phyloP scores from a whole-genome alignment of 257 asterid species.

The Buddleja alternifolia region DNA sequence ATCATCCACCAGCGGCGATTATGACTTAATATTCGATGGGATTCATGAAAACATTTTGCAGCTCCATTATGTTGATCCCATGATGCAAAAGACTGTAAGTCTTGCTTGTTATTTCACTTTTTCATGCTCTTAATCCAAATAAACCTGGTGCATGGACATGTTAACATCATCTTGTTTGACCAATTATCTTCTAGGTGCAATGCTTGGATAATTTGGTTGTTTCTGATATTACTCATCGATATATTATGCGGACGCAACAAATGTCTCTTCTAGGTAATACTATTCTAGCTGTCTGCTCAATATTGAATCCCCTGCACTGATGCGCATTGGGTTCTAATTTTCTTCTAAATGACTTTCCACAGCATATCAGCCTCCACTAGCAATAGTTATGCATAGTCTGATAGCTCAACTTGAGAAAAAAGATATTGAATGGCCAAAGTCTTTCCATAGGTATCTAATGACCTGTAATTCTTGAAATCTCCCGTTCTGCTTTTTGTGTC shows the following conservation, averaged over 20 bases:
- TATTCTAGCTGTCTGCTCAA: constrained; percentile 27
- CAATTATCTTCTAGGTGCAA: constrained; percentile 59
- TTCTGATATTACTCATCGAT: constrained; percentile 71
- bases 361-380: constrained; percentile 91
- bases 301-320: constrained; percentile 17
- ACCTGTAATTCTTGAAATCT: constrained; percentile 23
- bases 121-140: constrained; percentile 9
- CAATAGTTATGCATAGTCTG: constrained; percentile 65
- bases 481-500: not conserved
- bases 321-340: constrained; percentile 24
- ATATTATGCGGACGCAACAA: constrained; percentile 79
- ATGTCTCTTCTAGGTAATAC: constrained; percentile 82
- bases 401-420: constrained; percentile 80
- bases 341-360: constrained; percentile 37
- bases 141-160: not conserved
- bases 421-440: constrained; percentile 92
- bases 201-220: constrained; percentile 73
- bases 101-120: constrained; percentile 9
- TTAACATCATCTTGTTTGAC: constrained; percentile 9
- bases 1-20: constrained; percentile 71
- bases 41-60: constrained; percentile 84
- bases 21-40: constrained; percentile 86
- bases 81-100: constrained; percentile 94
- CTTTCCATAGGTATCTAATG: constrained; percentile 76
- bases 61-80: constrained; percentile 86